phyloP scores from a whole-genome alignment of 805 yeast genomes.

The Suhomyces faveliae region DNA sequence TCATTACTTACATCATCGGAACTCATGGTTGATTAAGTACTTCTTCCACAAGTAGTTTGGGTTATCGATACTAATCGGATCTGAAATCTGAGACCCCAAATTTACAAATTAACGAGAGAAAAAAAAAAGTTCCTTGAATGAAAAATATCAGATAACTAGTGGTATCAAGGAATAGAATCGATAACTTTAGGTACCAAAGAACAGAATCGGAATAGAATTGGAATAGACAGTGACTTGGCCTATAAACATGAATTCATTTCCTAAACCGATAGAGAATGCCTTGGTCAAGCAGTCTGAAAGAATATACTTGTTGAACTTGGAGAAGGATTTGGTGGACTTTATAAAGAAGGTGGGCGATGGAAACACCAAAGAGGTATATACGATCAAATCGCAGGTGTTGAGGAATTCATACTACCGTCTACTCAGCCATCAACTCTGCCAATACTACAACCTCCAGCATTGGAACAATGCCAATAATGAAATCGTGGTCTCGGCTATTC shows the following conservation, averaged over 20 bases:
- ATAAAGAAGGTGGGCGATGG: constrained; percentile 10
- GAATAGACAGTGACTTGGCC: background rate
- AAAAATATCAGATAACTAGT: background rate
- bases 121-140: background rate
- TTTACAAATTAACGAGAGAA: background rate
- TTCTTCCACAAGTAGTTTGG: background rate
- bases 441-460: constrained; percentile 62
- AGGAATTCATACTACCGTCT: constrained; percentile 70
- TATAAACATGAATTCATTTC: constrained; percentile 14
- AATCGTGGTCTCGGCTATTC: constrained; percentile 20
- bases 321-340: constrained; percentile 19
- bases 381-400: constrained; percentile 29
- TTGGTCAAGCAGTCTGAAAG: constrained; percentile 21
- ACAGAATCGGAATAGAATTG: background rate
- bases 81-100: background rate
- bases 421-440: constrained; percentile 68
- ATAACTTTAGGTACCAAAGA: background rate
- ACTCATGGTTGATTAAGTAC: constrained; percentile 10
- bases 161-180: background rate
- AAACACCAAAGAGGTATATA: constrained; percentile 2
- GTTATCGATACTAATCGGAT: background rate
- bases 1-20: constrained; percentile 19
- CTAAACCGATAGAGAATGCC: constrained; percentile 18
- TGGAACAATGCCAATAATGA: constrained; percentile 23
- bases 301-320: constrained; percentile 19